A percentile compares a stretch with the other conserved stretches of the same genome.
phyloP scores from a whole-genome alignment of 768 basidiomycete genomes.

The Lentinula edodes region DNA sequence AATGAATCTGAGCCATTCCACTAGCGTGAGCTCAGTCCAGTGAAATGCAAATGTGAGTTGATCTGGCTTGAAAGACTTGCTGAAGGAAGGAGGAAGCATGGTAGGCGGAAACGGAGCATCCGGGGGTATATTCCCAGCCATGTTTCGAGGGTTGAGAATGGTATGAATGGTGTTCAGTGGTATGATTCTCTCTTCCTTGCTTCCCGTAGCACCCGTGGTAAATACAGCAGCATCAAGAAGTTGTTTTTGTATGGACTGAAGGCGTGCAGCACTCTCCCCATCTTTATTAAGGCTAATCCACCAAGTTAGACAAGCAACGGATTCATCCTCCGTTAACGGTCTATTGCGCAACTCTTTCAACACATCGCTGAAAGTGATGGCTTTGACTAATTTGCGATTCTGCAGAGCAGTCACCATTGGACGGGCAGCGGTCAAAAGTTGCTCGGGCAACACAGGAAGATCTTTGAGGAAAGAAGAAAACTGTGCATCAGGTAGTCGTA shows the following conservation, averaged over 20 bases:
- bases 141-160: constrained; percentile 61
- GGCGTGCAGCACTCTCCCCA: constrained; percentile 27
- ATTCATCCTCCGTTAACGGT: constrained; percentile 67
- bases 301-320: constrained; percentile 84
- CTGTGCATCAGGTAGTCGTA: constrained; percentile 68
- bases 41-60: constrained; percentile 53
- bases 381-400: constrained; percentile 57
- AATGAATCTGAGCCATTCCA: constrained; percentile 73
- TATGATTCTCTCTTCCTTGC: constrained; percentile 48
- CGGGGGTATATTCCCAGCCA: constrained; percentile 51
- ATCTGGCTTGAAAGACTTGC: constrained; percentile 49
- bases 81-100: constrained; percentile 63
- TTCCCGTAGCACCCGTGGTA: constrained; percentile 26
- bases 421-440: constrained; percentile 50
- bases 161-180: constrained; percentile 66
- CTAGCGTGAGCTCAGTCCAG: constrained; percentile 73
- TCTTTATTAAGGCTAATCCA: constrained; percentile 50
- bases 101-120: constrained; percentile 74
- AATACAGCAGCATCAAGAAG: constrained; percentile 73
- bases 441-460: constrained; percentile 67
- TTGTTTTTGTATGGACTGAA: constrained; percentile 44
- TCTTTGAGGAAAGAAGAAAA: constrained; percentile 73
- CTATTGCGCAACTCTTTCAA: constrained; percentile 66
- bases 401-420: constrained; percentile 58
- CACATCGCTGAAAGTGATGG: constrained; percentile 80